phyloP scores from a whole-genome alignment of 495 filamentous ascomycete species.

The Astrocystis sublimbata region DNA sequence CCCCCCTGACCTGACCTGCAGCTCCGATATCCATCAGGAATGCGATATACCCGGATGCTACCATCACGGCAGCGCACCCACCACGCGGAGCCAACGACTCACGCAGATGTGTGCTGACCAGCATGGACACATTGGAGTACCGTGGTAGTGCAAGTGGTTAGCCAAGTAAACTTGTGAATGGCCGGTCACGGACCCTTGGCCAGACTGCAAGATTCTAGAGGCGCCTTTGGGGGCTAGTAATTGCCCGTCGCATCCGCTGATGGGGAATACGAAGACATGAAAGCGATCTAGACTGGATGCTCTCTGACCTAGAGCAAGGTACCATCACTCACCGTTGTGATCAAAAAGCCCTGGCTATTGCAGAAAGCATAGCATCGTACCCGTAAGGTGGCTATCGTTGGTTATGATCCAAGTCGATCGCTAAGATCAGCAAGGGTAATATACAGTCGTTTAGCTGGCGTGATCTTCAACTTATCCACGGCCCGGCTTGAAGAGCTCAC shows the following conservation, averaged over 20 bases:
- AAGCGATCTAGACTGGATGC: constrained; percentile 18
- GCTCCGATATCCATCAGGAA: constrained; percentile 8
- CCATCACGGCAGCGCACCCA: constrained; percentile 24
- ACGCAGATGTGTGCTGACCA: constrained; percentile 9
- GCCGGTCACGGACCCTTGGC: background rate
- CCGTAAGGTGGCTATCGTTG: background rate
- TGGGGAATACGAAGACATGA: background rate
- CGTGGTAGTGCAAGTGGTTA: constrained; percentile 14
- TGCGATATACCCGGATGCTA: constrained; percentile 39
- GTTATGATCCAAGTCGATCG: constrained; percentile 6
- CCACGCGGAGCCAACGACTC: background rate
- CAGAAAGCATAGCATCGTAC: constrained; percentile 3
- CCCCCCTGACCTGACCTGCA: constrained; percentile 16
- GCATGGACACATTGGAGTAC: constrained; percentile 10
- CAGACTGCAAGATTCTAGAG: constrained; percentile 14
- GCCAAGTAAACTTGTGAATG: constrained; percentile 2
- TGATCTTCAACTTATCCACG: constrained; percentile 13
- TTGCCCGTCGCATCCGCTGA: constrained; percentile 10
- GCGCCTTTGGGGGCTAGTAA: constrained; percentile 13
- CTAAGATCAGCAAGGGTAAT: background rate
- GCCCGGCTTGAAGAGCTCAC: constrained; percentile 1
- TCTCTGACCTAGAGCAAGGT: background rate
- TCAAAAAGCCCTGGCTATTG: background rate
- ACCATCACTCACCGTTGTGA: background rate
- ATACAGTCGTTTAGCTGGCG: constrained; percentile 16